Base-by-base conservation (phyloP, 306 rosid genomes). In the Acacia melanoxylon region DNA sequence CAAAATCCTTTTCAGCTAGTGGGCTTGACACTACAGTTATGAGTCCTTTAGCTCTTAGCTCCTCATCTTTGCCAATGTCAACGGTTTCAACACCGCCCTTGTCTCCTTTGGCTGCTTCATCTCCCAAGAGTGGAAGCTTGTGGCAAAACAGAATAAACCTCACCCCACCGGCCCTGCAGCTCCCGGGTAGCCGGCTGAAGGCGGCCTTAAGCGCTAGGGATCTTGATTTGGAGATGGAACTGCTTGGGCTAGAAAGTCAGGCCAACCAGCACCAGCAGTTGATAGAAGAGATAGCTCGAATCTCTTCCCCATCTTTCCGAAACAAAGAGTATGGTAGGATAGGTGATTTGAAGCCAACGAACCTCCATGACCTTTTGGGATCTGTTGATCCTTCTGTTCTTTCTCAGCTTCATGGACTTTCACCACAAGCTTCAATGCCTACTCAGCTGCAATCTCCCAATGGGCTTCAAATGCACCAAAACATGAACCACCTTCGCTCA, bases 161-260 rank as follows among this genome's bases (percentile, higher is more conserved):
- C 45, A 93, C 97, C 29, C 99, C 98, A 72, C 99, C 99, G 3
- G 86, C 95, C 8, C 83, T 96, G 85, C 99, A 96, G 89, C 97
- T 96, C 59, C 89, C 90, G 0, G 94, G 99, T 72, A 96, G 99
- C 81, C 87, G 99, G 80, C 83, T 96, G 41, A 96, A 96, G 91
- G 41, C 94, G 5, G 86, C 98, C 37, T 68, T 86, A 85, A 88
- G 94, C 79, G 99, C 99, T 22, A 87, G 99, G 87, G 98, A 93
- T 87, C 75, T 96, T 8, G 92, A 94, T 16, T 62, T 90, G 67
- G 98, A 92, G 83, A 90, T 93, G 98, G 98, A 96, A 74, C 78
- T 93, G 81, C 88, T 88, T 14, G 93, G 93, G 37, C 84, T 92
- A 3, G 95, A 89, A 31, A 90, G 84, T 76, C 90, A 85, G 0